These are phyloP conservation scores for Coniferiporia weirii DNA, from an alignment of 1,284 basidiomycete genomes.

Conservation along the genomic window DNA sequence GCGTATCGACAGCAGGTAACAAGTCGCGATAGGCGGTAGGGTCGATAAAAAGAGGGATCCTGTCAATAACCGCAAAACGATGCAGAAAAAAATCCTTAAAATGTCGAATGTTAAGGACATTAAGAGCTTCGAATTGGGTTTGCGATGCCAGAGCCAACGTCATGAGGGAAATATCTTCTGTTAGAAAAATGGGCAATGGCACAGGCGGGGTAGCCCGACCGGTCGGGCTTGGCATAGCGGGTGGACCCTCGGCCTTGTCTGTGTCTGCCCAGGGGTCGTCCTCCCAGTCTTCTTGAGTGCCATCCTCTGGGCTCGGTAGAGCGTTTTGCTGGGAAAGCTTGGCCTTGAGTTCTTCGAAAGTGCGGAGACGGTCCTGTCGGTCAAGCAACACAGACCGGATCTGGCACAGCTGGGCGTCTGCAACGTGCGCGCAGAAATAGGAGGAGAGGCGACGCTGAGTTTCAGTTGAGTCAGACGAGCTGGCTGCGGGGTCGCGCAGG, in stretches of 20 bases:
- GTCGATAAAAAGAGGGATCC: slow-evolving; percentile 66
- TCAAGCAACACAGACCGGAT: slow-evolving; percentile 58
- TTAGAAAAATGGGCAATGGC: slow-evolving; percentile 60
- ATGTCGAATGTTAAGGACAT: slow-evolving; percentile 56
- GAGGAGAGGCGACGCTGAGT: slow-evolving; percentile 30
- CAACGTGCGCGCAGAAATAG: slow-evolving; percentile 48
- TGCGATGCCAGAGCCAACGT: slow-evolving; percentile 64
- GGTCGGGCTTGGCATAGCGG: slow-evolving; percentile 18
- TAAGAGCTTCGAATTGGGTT: slow-evolving; percentile 53
- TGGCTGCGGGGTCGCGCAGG: slow-evolving; percentile 20
- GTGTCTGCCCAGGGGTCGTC: slow-evolving; percentile 76
- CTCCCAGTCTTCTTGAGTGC: slow-evolving; percentile 57
- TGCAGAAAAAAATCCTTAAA: slow-evolving; percentile 54
- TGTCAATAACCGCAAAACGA: slow-evolving; percentile 65
- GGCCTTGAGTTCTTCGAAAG: slow-evolving; percentile 56
- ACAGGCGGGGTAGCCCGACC: not conserved
- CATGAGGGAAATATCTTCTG: slow-evolving; percentile 48
- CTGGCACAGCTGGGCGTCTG: slow-evolving; percentile 58
- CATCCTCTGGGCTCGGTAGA: slow-evolving; percentile 26
- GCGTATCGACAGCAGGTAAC: slow-evolving; percentile 56
- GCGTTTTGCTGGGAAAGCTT: slow-evolving; percentile 29
- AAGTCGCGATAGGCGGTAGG: slow-evolving; percentile 59
- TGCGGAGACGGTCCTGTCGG: slow-evolving; percentile 61
- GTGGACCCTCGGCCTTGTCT: slow-evolving; percentile 22
- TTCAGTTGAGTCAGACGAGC: not conserved